These are phyloP conservation scores for Diaporthe amygdali DNA, from an alignment of 2,329 filamentous ascomycete genomes.

Conservation along the genomic window DNA sequence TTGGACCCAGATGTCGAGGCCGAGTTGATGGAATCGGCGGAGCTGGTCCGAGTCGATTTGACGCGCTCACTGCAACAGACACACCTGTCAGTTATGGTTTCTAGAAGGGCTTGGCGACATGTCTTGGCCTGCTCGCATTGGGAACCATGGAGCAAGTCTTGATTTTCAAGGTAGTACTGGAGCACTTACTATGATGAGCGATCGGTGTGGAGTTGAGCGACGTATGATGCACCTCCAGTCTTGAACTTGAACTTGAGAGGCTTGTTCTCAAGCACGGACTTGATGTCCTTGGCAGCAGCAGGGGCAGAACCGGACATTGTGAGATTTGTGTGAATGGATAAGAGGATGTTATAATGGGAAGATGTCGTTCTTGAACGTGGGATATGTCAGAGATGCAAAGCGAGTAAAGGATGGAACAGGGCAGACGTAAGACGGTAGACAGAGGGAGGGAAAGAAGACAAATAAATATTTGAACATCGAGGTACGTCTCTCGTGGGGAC, in stretches of 20 bases:
- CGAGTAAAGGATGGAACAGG: not conserved
- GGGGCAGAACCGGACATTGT: conserved; percentile 24
- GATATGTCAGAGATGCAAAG: not conserved
- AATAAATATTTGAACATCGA: conserved; percentile 16
- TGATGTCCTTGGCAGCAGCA: conserved; percentile 24
- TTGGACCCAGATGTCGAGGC: conserved; percentile 26
- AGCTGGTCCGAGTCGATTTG: conserved; percentile 24
- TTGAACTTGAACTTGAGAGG: conserved; percentile 53
- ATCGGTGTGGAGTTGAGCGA: conserved; percentile 47
- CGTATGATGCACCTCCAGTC: conserved; percentile 42
- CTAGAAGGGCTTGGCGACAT: not conserved
- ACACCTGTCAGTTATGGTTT: not conserved
- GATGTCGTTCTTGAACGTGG: not conserved
- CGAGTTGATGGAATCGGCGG: conserved; percentile 25
- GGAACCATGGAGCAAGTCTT: conserved; percentile 26
- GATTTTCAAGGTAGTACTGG: not conserved
- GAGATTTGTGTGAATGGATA: not conserved
- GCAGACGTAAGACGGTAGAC: too few species aligned
- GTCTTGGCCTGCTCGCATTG: not conserved
- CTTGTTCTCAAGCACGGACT: conserved; percentile 41
- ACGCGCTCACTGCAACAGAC: conserved; percentile 23
- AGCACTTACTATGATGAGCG: conserved; percentile 47
- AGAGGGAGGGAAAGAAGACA: not conserved
- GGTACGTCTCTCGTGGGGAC: conserved; percentile 17
- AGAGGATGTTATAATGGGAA: not conserved